Evolutionary conservation across 1,139 yeast genomes (phyloP), one percentile per base, ranked within the genome.

Genomic region (Schwanniomyces etchellsii): DNA sequence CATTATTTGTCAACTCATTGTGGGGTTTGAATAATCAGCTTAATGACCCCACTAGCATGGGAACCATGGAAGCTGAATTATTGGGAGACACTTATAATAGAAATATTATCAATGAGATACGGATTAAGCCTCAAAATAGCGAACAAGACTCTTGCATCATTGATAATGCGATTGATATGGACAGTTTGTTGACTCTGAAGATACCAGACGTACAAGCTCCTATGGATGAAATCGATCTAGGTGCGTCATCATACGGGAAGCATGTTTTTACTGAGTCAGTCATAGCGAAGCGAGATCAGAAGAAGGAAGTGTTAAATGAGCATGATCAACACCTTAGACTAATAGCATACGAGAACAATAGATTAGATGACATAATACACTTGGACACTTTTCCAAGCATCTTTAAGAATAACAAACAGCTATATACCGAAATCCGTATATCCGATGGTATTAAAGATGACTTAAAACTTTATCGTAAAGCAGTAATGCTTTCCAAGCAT

Each of bases 391-490:
- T 60, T 35, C 73, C 72, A 1, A 25, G 36, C 30, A 48, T 41
- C 24, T 43, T 37, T 24, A 9, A 10, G 14, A 30, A 17, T 5
- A 31, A 15, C 7, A 31, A 35, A 24, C 28, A 35, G n/a, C 51
- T 53, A 27, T 47, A 51, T 24, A 46, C 63, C 1, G 57, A 66
- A 7, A 52, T 80, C 36, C 61, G 64, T n/a, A 57, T 69, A 2
- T 65, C 76, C 12, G 25, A 21, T 15, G 52, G 60, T 3, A 54
- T 77, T n/a, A 59, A 70, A 28, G 47, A 56, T 7, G 57, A 64
- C 9, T 57, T 81, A 31, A 60, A 63, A 36, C 56, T 58, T 2
- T 77, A 77, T 70, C 58, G 61, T 6, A 57, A 63, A 9, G 48
- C 64, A 21, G 69, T 80, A 1, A 49, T 64, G 0, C 60, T 63